Evolutionary conservation across 331 rosid genomes (phyloP).

Genomic region (Phaseolus coccineus): DNA sequence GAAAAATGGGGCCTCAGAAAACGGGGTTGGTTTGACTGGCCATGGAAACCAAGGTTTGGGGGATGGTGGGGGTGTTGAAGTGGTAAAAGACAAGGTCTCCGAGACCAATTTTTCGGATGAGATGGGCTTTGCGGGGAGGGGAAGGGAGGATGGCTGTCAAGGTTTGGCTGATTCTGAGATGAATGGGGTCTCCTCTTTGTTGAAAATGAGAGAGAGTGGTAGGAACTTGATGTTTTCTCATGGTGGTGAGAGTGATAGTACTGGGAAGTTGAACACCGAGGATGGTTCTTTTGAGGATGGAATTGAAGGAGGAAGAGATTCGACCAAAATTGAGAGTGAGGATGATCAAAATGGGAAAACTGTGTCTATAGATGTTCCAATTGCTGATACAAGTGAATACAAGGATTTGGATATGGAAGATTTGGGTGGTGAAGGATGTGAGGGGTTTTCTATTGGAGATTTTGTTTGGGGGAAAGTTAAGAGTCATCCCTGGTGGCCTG

Average conservation of each 20-base stretch:
- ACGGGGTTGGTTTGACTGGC: constrained; percentile 44
- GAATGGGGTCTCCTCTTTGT: constrained; percentile 55
- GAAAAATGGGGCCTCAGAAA: constrained; percentile 44
- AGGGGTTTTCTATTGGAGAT: constrained; percentile 60
- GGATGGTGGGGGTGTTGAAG: constrained; percentile 40
- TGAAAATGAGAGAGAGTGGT: constrained; percentile 51
- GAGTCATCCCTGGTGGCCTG: constrained; percentile 84
- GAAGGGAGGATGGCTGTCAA: constrained; percentile 41
- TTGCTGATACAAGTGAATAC: constrained; percentile 51
- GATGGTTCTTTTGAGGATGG: constrained; percentile 30
- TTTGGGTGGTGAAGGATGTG: constrained; percentile 43
- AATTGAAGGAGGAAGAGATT: constrained; percentile 5
- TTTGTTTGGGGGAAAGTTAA: constrained; percentile 80
- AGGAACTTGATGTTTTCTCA: constrained; percentile 24
- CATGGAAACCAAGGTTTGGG: constrained; percentile 38
- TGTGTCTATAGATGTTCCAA: constrained; percentile 51
- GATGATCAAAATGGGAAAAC: constrained; percentile 36
- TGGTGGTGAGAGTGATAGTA: constrained; percentile 35
- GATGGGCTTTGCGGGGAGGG: neutral
- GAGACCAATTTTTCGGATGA: constrained; percentile 39
- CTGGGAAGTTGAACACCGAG: constrained; percentile 43
- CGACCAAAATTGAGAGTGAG: constrained; percentile 27
- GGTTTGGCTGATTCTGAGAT: constrained; percentile 53
- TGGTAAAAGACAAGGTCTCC: constrained; percentile 42
- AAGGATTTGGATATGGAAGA: constrained; percentile 52